Evolutionary conservation across 2,329 filamentous ascomycete genomes (phyloP).

Genomic region (Septoria petroselini): DNA sequence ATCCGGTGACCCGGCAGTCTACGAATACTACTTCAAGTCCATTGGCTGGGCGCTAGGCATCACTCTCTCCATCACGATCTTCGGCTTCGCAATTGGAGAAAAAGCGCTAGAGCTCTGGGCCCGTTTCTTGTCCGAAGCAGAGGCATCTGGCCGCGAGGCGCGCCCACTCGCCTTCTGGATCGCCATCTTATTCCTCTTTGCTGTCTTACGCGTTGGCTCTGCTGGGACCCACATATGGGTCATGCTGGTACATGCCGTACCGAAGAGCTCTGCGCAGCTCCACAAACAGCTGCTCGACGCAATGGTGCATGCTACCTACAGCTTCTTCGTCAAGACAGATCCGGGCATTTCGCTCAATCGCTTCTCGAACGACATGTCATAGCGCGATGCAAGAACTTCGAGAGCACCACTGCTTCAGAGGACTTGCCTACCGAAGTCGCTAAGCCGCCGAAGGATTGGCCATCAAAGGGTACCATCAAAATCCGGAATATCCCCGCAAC

Average conservation of each 20-base stretch:
- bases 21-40: conserved; percentile 30
- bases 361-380: conserved; percentile 52
- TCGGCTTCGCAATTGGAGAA: conserved; percentile 41
- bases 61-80: conserved; percentile 30
- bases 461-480: conserved; percentile 68
- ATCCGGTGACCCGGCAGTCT: conserved; percentile 44
- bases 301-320: conserved; percentile 35
- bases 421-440: conserved; percentile 59
- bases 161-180: conserved; percentile 21
- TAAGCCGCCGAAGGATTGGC: conserved; percentile 69
- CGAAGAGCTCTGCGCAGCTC: conserved; percentile 22
- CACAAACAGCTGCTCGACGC: conserved; percentile 24
- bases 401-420: conserved; percentile 45
- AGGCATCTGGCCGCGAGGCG: background rate
- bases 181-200: conserved; percentile 18
- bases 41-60: conserved; percentile 33
- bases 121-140: conserved; percentile 48
- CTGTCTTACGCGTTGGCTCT: conserved; percentile 18
- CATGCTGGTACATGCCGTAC: conserved; percentile 22
- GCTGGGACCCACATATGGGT: conserved; percentile 21
- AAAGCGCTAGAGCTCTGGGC: conserved; percentile 47
- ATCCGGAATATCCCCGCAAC: conserved; percentile 58
- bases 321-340: conserved; percentile 46
- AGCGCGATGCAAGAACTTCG: conserved; percentile 54
- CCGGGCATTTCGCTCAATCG: conserved; percentile 48